Conservation (phyloP, 2,329 filamentous ascomycete genomes). For the Chaetomium sp. region DNA sequence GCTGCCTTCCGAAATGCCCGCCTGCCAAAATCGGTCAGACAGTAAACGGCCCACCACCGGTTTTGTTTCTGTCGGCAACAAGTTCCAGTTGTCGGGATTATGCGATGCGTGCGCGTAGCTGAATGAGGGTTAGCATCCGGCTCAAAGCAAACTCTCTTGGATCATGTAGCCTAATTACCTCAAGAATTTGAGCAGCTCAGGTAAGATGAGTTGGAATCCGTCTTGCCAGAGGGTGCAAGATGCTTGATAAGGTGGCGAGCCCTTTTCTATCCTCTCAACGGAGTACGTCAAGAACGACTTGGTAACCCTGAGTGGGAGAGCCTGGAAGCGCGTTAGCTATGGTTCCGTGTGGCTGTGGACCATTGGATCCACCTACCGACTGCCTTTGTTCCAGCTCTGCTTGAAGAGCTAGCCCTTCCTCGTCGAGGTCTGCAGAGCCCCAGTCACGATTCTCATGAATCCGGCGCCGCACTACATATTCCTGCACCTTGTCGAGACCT, state of each 20-base stretch:
- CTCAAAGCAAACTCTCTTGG: background rate
- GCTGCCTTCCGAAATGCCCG: constrained; percentile 90
- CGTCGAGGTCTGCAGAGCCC: constrained; percentile 69
- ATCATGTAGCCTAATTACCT: constrained; percentile 40
- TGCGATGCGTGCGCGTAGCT: constrained; percentile 89
- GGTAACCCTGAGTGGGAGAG: constrained; percentile 74
- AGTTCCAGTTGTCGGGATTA: constrained; percentile 76
- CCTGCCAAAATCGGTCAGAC: constrained; percentile 96
- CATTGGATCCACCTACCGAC: constrained; percentile 40
- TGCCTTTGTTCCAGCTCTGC: constrained; percentile 69
- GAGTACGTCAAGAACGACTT: constrained; percentile 91
- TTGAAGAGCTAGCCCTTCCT: constrained; percentile 73
- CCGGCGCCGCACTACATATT: constrained; percentile 66
- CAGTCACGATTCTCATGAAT: constrained; percentile 77
- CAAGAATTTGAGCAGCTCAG: constrained; percentile 76
- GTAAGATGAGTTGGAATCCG: constrained; percentile 74
- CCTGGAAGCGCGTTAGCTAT: constrained; percentile 32
- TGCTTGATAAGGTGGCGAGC: constrained; percentile 64
- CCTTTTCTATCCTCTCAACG: constrained; percentile 78
- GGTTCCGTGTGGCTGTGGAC: too few species aligned
- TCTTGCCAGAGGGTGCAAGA: constrained; percentile 81
- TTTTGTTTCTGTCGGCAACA: constrained; percentile 68
- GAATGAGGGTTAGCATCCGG: constrained; percentile 8
- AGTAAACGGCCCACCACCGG: constrained; percentile 73
- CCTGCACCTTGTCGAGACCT: constrained; percentile 71